Base-by-base conservation (phyloP, 2,329 filamentous ascomycete species). In the Daldinia sp. region DNA sequence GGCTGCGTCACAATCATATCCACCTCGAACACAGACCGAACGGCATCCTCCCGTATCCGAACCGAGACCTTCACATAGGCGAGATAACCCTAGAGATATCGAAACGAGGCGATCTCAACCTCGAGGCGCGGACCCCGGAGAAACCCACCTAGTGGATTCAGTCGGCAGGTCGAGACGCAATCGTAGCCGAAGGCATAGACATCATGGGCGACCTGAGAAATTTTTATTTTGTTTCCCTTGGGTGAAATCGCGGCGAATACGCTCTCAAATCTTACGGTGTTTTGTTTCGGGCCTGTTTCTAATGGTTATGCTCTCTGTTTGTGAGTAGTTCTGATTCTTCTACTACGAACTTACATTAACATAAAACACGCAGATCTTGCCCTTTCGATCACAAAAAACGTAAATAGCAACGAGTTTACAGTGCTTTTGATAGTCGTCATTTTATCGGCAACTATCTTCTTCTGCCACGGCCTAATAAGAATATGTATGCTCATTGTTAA, bases 341-440 rank as follows among this genome's bases (percentile, higher is more conserved):
- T 9, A 15, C 10, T 29, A 17, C 17, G 13, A 19, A n/a, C n/a
- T 21, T 32, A n/a, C 13, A 35, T 51, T 68, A 15, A 68, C 34
- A 4, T 29, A 2, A n/a, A 21, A 6, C 37, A 8, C 9, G 3
- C 50, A 95, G 92, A 95, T 74, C 84, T 96, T 67, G 86, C 86
- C 4, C 84, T 96, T 43, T 85, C 88, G 17, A 81, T 93, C 43
- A 89, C 89, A 2, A 82, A 86, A 63, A 85, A 85, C 37, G 82
- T 87, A 63, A 80, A 85, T 51, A 85, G 85, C 39, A 86, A 86
- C 74, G 90, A 93, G 76, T 89, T 96, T 72, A 91, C 93, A 71
- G 86, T 96, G 61, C 81, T 96, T 54, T 83, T 96, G 62, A 89
- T 96, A 58, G 83, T 97, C 54, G 82, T 94, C 67, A 89, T 96